A percentile compares a stretch with the other conserved stretches of the same genome.
phyloP scores from a whole-genome alignment of 306 rosid genomes.

The Trifolium fragiferum region DNA sequence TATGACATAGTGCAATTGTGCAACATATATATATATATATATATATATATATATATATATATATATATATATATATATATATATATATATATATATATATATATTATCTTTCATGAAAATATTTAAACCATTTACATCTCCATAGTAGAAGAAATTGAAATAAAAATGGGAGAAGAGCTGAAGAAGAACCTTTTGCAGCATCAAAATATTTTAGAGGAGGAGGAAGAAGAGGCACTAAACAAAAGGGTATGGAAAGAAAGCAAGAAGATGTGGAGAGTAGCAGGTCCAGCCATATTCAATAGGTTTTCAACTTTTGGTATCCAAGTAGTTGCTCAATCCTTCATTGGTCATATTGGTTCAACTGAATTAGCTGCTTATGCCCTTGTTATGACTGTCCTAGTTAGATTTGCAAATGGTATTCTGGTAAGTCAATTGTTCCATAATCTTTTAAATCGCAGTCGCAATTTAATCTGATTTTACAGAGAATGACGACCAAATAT shows the following conservation, averaged over 20 bases:
- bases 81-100: no score
- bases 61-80: no score
- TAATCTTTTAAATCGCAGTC: neutral
- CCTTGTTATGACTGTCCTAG: conserved; percentile 54
- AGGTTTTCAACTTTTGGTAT: conserved; percentile 61
- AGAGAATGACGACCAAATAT: neutral
- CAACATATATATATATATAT: no score
- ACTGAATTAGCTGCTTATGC: conserved; percentile 62
- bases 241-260: conserved; percentile 55
- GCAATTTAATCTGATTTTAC: neutral
- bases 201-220: conserved; percentile 10
- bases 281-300: conserved; percentile 63
- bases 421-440: conserved; percentile 45
- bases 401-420: conserved; percentile 61
- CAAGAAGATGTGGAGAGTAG: conserved; percentile 63
- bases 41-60: no score
- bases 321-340: conserved; percentile 49
- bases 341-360: conserved; percentile 63
- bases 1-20: neutral
- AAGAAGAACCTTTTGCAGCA: conserved; percentile 42
- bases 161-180: conserved; percentile 41
- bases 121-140: conserved; percentile 20
- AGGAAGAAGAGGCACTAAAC: conserved; percentile 42
- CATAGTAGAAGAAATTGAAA: neutral
- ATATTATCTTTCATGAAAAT: neutral